Evolutionary conservation across 2,329 filamentous ascomycete species (phyloP), one percentile per base, ranked within the genome.

Genomic region (Elsinoe australis): DNA sequence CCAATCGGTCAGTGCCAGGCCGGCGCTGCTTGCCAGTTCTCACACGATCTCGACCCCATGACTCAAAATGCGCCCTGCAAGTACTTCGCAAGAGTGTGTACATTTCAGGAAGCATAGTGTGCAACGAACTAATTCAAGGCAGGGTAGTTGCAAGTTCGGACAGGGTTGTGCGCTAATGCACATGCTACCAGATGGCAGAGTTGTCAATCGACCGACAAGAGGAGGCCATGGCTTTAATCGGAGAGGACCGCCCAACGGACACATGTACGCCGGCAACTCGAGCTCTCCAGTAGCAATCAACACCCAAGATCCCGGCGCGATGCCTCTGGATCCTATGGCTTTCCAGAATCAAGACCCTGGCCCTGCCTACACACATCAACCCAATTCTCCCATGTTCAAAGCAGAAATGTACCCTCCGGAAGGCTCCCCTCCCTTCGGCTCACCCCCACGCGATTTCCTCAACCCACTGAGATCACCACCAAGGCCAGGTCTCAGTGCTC

Each of bases 131-230:
- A 54, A 59, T 42, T 45, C 49, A 47, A 38, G 47, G 24, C 59
- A 95, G 87, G 92, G 92, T 57, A 95, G 95, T 69, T 98, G 92
- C 80, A 96, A 96, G 67, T 98, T 96, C 65, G 92, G 92, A 53
- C 85, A 87, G 54, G 96, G 96, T 69, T 98, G 92, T 73, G 90
- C 90, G 61, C 87, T 96, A 62, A 87, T 94, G 55, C 92, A 98
- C 67, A 85, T 96, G 60, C 82, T 95, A 41, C 88, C 89, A 57
- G 89, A 96, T 67, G 92, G 92, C 52, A 82, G 87, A 59, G 80
- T 90, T 63, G 87, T 96, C 63, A 95, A 95, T 67, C 70, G 85
- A 75, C 71, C 84, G 24, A 44, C 48, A 44, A 49, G 52, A 35
- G 51, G 51, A 21, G 52, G 52, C 14, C 50, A 52, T 34, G 42